Conservation (phyloP, 805 yeast genomes). For the Candida ulmi region DNA sequence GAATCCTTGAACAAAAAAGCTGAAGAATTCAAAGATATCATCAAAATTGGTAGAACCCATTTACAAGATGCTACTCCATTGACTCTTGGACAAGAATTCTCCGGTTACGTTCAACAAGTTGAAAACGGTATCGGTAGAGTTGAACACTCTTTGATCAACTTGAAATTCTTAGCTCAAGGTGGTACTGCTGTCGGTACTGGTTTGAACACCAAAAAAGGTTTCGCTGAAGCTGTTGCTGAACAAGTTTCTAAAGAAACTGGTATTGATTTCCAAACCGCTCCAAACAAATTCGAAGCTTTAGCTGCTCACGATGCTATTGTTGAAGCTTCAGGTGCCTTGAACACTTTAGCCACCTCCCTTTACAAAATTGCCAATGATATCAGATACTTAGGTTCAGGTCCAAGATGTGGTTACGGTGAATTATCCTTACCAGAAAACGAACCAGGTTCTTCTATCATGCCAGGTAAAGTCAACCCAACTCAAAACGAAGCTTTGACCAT, state of each 20-base stretch:
- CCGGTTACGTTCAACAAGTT: conserved; percentile 93
- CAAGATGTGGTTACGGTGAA: conserved; percentile 99
- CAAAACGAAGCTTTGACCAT: conserved; percentile 98
- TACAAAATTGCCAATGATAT: conserved; percentile 98
- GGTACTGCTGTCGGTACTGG: conserved; percentile 99
- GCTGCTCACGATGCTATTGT: conserved; percentile 99
- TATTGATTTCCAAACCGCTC: conserved; percentile 85
- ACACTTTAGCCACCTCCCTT: conserved; percentile 88
- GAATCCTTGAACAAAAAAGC: conserved; percentile 73
- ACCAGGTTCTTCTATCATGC: conserved; percentile 99
- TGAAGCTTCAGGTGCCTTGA: conserved; percentile 95
- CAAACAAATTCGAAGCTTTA: conserved; percentile 97
- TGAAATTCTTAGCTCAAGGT: conserved; percentile 91
- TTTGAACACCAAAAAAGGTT: conserved; percentile 88
- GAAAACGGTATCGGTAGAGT: conserved; percentile 87
- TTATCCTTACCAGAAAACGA: conserved; percentile 94
- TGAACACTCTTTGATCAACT: conserved; percentile 66
- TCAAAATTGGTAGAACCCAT: conserved; percentile 98
- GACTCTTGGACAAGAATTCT: conserved; percentile 96
- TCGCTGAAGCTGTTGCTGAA: conserved; percentile 80
- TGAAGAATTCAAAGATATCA: conserved; percentile 80
- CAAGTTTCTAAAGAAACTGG: conserved; percentile 86
- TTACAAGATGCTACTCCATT: conserved; percentile 98
- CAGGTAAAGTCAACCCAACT: conserved; percentile 99
- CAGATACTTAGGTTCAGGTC: conserved; percentile 97